Evolutionary conservation across 1,139 yeast genomes (phyloP).

Genomic region (Hemisphaericaspora lyxosophila): DNA sequence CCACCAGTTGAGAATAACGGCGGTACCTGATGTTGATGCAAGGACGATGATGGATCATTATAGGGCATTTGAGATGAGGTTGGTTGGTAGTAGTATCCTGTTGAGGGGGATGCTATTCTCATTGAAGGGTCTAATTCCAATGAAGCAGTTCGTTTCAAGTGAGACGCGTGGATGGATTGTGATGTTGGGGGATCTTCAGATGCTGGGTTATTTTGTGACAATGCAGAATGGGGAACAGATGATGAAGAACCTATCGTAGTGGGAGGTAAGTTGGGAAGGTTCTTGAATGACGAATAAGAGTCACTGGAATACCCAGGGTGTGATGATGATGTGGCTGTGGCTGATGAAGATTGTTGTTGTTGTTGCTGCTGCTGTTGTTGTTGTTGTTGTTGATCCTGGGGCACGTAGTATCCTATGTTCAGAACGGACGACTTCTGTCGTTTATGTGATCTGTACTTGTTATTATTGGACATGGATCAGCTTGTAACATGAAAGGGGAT

Average conservation of each 20-base stretch:
- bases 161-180: constrained; percentile 12
- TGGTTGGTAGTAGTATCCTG: constrained; percentile 9
- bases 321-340: neutral
- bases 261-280: neutral
- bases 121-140: constrained; percentile 10
- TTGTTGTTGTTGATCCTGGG: constrained; percentile 7
- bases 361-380: constrained; percentile 4
- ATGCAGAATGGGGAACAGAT: constrained; percentile 2
- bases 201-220: neutral
- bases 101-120: constrained; percentile 10
- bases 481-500: neutral
- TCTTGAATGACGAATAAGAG: constrained; percentile 1
- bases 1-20: constrained; percentile 1
- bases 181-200: neutral
- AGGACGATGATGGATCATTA: constrained; percentile 2
- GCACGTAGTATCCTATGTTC: constrained; percentile 31
- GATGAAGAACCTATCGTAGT: neutral
- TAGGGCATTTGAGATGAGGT: constrained; percentile 1
- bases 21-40: constrained; percentile 8
- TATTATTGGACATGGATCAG: constrained; percentile 21
- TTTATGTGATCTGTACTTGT: constrained; percentile 32
- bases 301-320: neutral
- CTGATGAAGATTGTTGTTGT: constrained; percentile 2
- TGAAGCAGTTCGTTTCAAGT: constrained; percentile 13
- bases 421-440: constrained; percentile 44